These are phyloP conservation scores for Auxenochlorella pyrenoidosa DNA, from an alignment of 139 green algal species.

Conservation along the genomic window DNA sequence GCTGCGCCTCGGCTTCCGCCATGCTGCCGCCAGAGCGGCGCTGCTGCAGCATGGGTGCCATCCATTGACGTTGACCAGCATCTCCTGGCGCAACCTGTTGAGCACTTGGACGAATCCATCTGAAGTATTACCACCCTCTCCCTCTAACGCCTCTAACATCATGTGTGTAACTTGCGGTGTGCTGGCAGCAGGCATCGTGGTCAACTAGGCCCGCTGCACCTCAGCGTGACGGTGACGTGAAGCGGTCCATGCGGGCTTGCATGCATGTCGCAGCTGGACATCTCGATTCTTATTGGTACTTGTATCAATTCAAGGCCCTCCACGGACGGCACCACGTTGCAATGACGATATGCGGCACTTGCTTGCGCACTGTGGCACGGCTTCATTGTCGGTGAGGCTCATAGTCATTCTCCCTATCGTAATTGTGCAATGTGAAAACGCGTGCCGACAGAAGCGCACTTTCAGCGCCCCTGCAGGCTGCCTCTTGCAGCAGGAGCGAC, in stretches of 20 bases:
- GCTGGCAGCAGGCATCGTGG: too few species aligned
- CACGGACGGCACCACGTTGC: not conserved
- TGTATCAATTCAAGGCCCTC: not conserved
- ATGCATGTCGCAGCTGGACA: not conserved
- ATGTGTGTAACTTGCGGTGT: too few species aligned
- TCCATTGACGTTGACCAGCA: too few species aligned
- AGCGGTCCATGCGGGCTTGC: not conserved
- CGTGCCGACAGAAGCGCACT: not conserved
- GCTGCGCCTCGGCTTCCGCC: not conserved
- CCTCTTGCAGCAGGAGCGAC: not conserved
- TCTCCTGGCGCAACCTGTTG: too few species aligned
- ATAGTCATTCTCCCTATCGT: too few species aligned
- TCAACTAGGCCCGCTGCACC: too few species aligned
- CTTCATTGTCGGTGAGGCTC: not conserved
- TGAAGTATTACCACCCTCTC: too few species aligned
- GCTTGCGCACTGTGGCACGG: not conserved
- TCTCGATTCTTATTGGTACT: not conserved
- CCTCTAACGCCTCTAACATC: too few species aligned
- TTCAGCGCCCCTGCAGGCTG: not conserved
- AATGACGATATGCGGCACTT: not conserved
- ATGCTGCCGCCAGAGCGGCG: not conserved
- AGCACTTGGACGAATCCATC: too few species aligned
- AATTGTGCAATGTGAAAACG: too few species aligned
- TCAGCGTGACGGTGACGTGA: too few species aligned
- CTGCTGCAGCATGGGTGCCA: too few species aligned